phyloP scores from a whole-genome alignment of 2,329 filamentous ascomycete species.

The Catunica adiposa region DNA sequence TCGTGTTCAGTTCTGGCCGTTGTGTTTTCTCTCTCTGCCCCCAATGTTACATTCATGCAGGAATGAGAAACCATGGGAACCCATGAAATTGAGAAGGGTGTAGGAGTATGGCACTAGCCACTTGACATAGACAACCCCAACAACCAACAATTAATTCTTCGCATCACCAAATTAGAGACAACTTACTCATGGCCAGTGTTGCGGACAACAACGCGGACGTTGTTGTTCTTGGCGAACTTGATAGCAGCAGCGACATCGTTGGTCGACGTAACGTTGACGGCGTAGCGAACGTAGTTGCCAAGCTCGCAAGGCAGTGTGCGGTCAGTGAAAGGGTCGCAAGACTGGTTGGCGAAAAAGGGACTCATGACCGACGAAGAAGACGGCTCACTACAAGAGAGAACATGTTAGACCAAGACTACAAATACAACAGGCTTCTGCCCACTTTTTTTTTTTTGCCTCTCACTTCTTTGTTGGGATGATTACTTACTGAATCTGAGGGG shows the following conservation, averaged over 20 bases:
- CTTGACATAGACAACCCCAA: no score
- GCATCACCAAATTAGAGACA: constrained; percentile 15
- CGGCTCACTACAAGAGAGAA: constrained; percentile 17
- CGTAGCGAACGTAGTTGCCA: constrained; percentile 28
- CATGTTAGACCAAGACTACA: background rate
- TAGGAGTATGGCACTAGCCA: no score
- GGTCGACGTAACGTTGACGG: constrained; percentile 21
- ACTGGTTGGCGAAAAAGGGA: constrained; percentile 23
- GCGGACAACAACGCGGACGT: constrained; percentile 23
- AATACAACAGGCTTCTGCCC: no score
- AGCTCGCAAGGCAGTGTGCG: constrained; percentile 25
- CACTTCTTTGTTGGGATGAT: no score
- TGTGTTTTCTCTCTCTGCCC: no score
- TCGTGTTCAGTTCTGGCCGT: no score
- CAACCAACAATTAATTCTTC: no score
- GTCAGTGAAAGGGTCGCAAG: constrained; percentile 25
- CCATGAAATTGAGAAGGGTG: background rate
- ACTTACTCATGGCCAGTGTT: constrained; percentile 22
- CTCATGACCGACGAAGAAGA: constrained; percentile 27
- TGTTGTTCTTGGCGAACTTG: constrained; percentile 24
- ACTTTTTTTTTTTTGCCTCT: no score
- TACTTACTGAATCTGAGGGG: constrained; percentile 23
- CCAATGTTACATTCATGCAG: no score
- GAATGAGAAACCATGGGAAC: no score
- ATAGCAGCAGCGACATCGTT: constrained; percentile 22